A percentile compares a stretch with the other conserved stretches of the same genome.
phyloP scores from a whole-genome alignment of 2,329 filamentous ascomycete species.

The Nannizziopsis barbatae region DNA sequence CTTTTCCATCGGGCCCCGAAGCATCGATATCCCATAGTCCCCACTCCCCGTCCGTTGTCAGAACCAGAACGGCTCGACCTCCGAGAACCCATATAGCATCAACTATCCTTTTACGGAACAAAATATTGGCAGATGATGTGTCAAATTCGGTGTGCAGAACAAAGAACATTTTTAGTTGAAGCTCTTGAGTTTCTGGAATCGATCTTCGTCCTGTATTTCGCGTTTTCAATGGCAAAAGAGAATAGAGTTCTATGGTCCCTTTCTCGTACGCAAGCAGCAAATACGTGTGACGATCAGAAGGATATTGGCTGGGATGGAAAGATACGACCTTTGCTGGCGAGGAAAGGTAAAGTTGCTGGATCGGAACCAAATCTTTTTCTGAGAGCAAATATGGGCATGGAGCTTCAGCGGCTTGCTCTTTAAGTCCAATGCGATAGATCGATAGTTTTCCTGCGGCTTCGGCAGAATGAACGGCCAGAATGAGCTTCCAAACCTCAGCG shows the following conservation, averaged over 20 bases:
- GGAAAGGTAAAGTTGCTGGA: slow-evolving; percentile 39
- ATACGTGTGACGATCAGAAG: slow-evolving; percentile 43
- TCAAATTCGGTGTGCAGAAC: slow-evolving; percentile 33
- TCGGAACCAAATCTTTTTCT: slow-evolving; percentile 33
- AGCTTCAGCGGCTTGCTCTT: slow-evolving; percentile 16
- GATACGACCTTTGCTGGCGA: slow-evolving; percentile 41
- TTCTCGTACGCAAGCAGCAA: slow-evolving; percentile 45
- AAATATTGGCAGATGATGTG: slow-evolving; percentile 21
- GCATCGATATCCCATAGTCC: slow-evolving; percentile 41
- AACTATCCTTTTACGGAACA: slow-evolving; percentile 34
- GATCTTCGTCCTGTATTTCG: slow-evolving; percentile 21
- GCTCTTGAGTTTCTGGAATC: slow-evolving; percentile 25
- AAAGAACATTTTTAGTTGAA: slow-evolving; percentile 34
- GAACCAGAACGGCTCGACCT: slow-evolving; percentile 35
- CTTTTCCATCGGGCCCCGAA: slow-evolving; percentile 31
- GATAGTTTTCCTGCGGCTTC: slow-evolving; percentile 37
- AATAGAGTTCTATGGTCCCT: slow-evolving; percentile 49
- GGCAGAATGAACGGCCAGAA: slow-evolving; percentile 38
- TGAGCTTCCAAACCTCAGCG: slow-evolving; percentile 31
- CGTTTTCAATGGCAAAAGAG: slow-evolving; percentile 37
- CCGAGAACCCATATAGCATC: slow-evolving; percentile 38
- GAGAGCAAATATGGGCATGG: slow-evolving; percentile 21
- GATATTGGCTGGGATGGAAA: slow-evolving; percentile 45
- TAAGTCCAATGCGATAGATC: slow-evolving; percentile 34
- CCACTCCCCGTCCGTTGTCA: slow-evolving; percentile 40